A percentile compares a stretch with the other conserved stretches of the same genome.
These are phyloP conservation scores for Cornus kousa DNA, from an alignment of 148 eudicot species.

Conservation along the genomic window DNA sequence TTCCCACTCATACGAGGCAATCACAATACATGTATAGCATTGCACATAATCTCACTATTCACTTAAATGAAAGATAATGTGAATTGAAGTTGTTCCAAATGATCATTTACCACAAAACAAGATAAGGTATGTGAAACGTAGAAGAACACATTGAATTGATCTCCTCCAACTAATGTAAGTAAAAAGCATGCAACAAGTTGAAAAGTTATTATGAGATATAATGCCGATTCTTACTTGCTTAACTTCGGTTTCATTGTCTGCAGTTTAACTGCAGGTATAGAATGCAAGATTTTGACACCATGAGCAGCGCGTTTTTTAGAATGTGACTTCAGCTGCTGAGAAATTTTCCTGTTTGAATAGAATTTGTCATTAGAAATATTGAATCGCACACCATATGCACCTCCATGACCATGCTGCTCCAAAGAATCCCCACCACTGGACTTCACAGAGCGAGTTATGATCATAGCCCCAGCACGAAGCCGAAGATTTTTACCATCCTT, in stretches of 20 bases:
- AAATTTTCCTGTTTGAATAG: slow-evolving; percentile 78
- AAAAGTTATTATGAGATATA: neutral
- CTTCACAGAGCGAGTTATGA: slow-evolving; percentile 50
- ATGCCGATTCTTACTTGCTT: slow-evolving; percentile 74
- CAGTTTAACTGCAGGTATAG: slow-evolving; percentile 81
- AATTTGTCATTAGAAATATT: slow-evolving; percentile 91
- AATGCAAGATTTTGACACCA: slow-evolving; percentile 88
- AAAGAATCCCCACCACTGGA: slow-evolving; percentile 39
- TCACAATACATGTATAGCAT: neutral
- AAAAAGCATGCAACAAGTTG: neutral
- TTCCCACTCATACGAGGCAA: neutral
- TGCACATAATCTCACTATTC: neutral
- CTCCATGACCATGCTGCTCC: slow-evolving; percentile 61
- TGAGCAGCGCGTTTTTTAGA: slow-evolving; percentile 84
- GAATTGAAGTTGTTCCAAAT: neutral
- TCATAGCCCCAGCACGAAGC: slow-evolving; percentile 90
- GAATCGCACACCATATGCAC: slow-evolving; percentile 53
- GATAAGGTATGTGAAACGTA: neutral
- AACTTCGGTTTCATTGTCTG: slow-evolving; percentile 89
- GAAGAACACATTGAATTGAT: neutral
- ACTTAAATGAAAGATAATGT: neutral
- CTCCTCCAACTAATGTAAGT: neutral
- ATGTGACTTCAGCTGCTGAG: slow-evolving; percentile 84
- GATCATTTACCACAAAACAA: neutral
- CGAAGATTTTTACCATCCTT: slow-evolving; percentile 62